These are phyloP conservation scores for Lycium barbarum DNA, from an alignment of 257 asterid species.

Conservation along the genomic window DNA sequence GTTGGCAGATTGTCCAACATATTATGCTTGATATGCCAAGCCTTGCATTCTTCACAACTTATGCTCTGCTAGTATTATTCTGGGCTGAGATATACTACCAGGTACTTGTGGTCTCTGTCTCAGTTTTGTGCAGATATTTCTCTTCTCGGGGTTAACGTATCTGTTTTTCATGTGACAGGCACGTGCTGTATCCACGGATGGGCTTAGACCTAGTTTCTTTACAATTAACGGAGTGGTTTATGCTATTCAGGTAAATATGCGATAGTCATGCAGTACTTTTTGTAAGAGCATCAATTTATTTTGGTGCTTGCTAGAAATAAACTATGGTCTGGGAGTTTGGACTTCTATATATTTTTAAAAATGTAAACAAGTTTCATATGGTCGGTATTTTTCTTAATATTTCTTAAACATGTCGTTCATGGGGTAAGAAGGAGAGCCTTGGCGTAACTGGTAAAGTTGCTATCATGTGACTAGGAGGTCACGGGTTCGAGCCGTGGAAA, in stretches of 20 bases:
- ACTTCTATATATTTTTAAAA: neutral
- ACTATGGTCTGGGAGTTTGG: conserved; percentile 1
- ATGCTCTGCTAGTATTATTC: conserved; percentile 87
- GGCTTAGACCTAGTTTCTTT: conserved; percentile 88
- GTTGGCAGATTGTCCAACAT: conserved; percentile 82
- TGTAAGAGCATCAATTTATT: neutral
- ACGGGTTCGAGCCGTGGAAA: too few species aligned
- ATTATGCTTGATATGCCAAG: conserved; percentile 94
- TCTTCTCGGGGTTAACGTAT: neutral
- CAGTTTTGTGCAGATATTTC: conserved; percentile 15
- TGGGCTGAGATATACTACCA: conserved; percentile 99
- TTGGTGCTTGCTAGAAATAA: conserved; percentile 1
- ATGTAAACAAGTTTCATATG: neutral
- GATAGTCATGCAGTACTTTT: neutral
- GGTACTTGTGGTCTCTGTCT: conserved; percentile 51
- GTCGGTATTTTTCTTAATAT: neutral
- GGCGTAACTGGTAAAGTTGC: too few species aligned
- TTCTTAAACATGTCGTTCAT: neutral
- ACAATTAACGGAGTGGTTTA: conserved; percentile 78
- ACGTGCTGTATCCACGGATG: conserved; percentile 94
- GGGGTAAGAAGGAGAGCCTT: neutral
- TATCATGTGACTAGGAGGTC: too few species aligned
- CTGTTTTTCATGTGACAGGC: conserved; percentile 56
- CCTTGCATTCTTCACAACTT: conserved; percentile 94
- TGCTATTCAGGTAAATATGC: conserved; percentile 72